phyloP scores from a whole-genome alignment of 2,329 filamentous ascomycete species.

The Xylariomycetidae sp. region DNA sequence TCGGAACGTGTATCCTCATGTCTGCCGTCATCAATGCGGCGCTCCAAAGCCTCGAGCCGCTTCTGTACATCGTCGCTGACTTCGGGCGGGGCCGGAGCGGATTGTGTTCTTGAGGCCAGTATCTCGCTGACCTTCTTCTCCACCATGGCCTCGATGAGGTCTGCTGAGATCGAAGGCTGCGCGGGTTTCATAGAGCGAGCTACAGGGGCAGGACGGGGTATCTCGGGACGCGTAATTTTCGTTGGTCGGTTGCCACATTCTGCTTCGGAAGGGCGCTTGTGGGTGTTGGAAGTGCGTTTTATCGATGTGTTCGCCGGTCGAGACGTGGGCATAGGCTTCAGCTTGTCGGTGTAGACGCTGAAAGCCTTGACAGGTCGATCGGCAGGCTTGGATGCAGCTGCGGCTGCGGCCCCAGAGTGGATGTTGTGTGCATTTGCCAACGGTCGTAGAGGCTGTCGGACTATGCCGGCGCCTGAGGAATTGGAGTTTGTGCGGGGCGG shows the following conservation, averaged over 20 bases:
- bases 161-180: constrained; percentile 51
- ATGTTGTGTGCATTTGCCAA: constrained; percentile 72
- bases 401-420: constrained; percentile 53
- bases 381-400: constrained; percentile 44
- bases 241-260: constrained; percentile 28
- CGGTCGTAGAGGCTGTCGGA: constrained; percentile 73
- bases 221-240: constrained; percentile 22
- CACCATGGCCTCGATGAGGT: constrained; percentile 84
- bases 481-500: constrained; percentile 51
- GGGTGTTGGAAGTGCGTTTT: constrained; percentile 14
- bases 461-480: constrained; percentile 33
- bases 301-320: constrained; percentile 12
- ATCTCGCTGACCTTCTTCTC: constrained; percentile 90
- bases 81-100: constrained; percentile 41
- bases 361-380: constrained; percentile 79
- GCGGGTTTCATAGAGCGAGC: constrained; percentile 14
- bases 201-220: constrained; percentile 13
- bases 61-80: constrained; percentile 75
- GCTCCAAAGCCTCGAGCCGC: constrained; percentile 78
- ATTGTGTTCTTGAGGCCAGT: constrained; percentile 68
- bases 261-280: constrained; percentile 22
- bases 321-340: constrained; percentile 37
- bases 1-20: constrained; percentile 73
- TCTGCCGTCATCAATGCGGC: constrained; percentile 68
- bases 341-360: constrained; percentile 77